A percentile compares a stretch with the other conserved stretches of the same genome.
phyloP scores from a whole-genome alignment of 2,329 filamentous ascomycete species.

The Aspergillus pseudonomiae region DNA sequence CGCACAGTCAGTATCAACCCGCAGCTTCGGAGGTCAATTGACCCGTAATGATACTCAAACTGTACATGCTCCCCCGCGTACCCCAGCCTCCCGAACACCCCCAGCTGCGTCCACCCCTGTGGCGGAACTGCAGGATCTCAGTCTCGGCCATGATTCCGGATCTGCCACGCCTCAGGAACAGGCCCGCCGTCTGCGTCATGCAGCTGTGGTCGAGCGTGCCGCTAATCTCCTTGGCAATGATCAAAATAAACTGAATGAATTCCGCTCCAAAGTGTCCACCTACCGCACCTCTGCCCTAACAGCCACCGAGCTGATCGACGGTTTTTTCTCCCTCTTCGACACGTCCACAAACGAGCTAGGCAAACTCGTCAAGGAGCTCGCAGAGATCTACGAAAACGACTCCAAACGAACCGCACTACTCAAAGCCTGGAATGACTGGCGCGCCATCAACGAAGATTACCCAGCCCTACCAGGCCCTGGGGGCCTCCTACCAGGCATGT shows the following conservation, averaged over 20 bases:
- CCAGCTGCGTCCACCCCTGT: constrained; percentile 33
- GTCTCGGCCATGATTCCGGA: constrained; percentile 44
- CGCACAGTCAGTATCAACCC: constrained; percentile 75
- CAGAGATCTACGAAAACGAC: constrained; percentile 87
- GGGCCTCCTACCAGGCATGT: constrained; percentile 64
- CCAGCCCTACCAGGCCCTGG: constrained; percentile 79
- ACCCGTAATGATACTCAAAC: constrained; percentile 56
- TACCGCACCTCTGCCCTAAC: constrained; percentile 72
- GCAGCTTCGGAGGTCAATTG: constrained; percentile 84
- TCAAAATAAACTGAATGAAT: constrained; percentile 70
- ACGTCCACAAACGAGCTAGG: constrained; percentile 79
- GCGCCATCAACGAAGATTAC: constrained; percentile 93
- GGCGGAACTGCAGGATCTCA: constrained; percentile 55
- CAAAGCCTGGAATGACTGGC: constrained; percentile 92
- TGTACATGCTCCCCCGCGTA: constrained; percentile 48
- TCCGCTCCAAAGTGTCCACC: constrained; percentile 77
- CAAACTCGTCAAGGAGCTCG: constrained; percentile 86
- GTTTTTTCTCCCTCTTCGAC: constrained; percentile 85
- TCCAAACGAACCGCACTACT: constrained; percentile 72
- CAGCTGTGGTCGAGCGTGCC: constrained; percentile 83
- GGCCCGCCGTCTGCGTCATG: constrained; percentile 77
- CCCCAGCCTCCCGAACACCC: constrained; percentile 30
- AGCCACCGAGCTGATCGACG: constrained; percentile 78
- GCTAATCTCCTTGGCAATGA: constrained; percentile 80
- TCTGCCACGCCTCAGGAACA: constrained; percentile 73